These are phyloP conservation scores for Monilinia vaccinii-corymbosi DNA, from an alignment of 2,329 filamentous ascomycete genomes.

Conservation along the genomic window DNA sequence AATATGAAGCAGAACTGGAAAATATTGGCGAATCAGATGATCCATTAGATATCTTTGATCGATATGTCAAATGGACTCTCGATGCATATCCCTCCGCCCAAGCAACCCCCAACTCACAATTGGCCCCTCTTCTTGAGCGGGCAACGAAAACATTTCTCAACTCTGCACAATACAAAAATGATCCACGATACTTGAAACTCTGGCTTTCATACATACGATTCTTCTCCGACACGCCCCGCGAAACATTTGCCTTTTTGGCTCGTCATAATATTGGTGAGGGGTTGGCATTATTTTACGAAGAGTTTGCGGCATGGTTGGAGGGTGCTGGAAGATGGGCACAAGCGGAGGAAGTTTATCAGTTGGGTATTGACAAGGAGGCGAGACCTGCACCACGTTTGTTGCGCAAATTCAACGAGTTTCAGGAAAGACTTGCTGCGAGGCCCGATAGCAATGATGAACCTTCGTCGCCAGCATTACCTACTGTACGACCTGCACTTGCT, in stretches of 20 bases:
- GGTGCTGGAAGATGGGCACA: constrained; percentile 74
- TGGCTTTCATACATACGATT: constrained; percentile 93
- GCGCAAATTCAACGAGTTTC: constrained; percentile 89
- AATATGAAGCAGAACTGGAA: constrained; percentile 78
- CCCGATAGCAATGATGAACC: constrained; percentile 57
- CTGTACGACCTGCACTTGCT: constrained; percentile 71
- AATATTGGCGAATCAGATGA: constrained; percentile 82
- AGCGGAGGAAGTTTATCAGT: constrained; percentile 85
- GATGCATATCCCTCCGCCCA: constrained; percentile 92
- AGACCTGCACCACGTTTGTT: constrained; percentile 70
- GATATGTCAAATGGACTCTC: constrained; percentile 94
- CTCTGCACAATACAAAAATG: constrained; percentile 86
- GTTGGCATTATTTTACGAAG: constrained; percentile 90
- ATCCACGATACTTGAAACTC: constrained; percentile 83
- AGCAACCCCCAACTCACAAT: constrained; percentile 82
- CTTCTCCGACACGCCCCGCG: constrained; percentile 86
- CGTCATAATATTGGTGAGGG: constrained; percentile 80
- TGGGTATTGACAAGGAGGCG: constrained; percentile 84
- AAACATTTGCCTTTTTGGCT: constrained; percentile 85
- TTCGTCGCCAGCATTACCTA: constrained; percentile 78
- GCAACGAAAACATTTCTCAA: constrained; percentile 84
- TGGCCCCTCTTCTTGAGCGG: constrained; percentile 81
- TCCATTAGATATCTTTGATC: constrained; percentile 88
- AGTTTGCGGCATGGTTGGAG: constrained; percentile 92
- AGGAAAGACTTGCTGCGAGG: constrained; percentile 63